phyloP scores from a whole-genome alignment of 1,284 basidiomycete species.

The Melampsora americana region DNA sequence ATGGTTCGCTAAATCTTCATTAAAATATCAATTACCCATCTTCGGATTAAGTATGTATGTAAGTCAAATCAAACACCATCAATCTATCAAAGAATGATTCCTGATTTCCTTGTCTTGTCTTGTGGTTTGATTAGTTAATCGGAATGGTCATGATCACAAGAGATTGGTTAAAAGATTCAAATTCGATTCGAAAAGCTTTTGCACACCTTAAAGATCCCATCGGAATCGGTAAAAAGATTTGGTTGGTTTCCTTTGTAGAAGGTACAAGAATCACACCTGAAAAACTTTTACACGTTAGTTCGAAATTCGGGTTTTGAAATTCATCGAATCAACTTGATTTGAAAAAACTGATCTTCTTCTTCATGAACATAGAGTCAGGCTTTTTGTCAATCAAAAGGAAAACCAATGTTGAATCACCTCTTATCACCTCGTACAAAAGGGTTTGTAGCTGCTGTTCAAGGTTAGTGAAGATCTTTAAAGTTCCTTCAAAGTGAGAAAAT shows the following conservation, averaged over 20 bases:
- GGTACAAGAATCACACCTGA: constrained; percentile 32
- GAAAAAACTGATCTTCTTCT: neutral
- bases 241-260: constrained; percentile 38
- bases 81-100: neutral
- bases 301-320: neutral
- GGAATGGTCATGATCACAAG: constrained; percentile 42
- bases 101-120: neutral
- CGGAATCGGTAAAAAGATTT: constrained; percentile 36
- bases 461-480: neutral
- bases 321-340: neutral
- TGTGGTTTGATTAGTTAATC: constrained; percentile 29
- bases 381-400: neutral
- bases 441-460: constrained; percentile 38
- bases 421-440: constrained; percentile 33
- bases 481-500: neutral
- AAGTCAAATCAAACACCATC: constrained; percentile 4
- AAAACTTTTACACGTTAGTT: constrained; percentile 25
- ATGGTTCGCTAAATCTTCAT: constrained; percentile 39
- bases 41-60: constrained; percentile 44
- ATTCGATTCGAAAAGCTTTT: constrained; percentile 28
- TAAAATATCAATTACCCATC: constrained; percentile 39
- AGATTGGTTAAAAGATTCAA: constrained; percentile 40
- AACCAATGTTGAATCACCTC: constrained; percentile 5
- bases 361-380: constrained; percentile 22
- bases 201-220: constrained; percentile 19